Percentiles rank a stretch among this genome's conserved stretches.
These are phyloP conservation scores for Pseudogymnoascus sp. DNA, from an alignment of 2,329 filamentous ascomycete genomes.

Conservation along the genomic window DNA sequence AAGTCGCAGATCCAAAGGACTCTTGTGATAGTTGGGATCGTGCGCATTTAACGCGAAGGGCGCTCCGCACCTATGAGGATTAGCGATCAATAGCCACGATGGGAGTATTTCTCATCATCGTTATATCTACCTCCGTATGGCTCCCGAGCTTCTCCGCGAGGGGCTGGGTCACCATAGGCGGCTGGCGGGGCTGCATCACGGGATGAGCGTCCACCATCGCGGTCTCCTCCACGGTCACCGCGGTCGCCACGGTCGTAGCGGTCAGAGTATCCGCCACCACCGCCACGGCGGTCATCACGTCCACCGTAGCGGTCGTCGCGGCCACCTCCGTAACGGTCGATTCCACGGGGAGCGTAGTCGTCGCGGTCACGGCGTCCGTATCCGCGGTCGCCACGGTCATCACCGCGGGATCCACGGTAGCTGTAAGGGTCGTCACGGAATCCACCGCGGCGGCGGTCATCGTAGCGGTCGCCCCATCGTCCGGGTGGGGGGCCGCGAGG, in stretches of 20 bases:
- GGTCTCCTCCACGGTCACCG: conserved; percentile 40
- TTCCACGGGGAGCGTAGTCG: conserved; percentile 28
- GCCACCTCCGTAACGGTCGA: conserved; percentile 29
- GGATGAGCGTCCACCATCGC: conserved; percentile 30
- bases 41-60: conserved; percentile 30
- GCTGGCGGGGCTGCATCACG: conserved; percentile 33
- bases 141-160: conserved; percentile 36
- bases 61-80: conserved; percentile 29
- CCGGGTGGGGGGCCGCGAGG: conserved; percentile 38
- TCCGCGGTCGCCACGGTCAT: conserved; percentile 36
- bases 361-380: conserved; percentile 34
- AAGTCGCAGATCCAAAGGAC: conserved; percentile 29
- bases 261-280: conserved; percentile 38
- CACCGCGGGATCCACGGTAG: conserved; percentile 40
- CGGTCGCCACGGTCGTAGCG: conserved; percentile 30
- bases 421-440: conserved; percentile 52
- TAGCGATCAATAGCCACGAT: conserved; percentile 30
- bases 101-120: conserved; percentile 27
- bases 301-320: conserved; percentile 27
- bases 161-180: conserved; percentile 35
- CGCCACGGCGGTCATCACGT: conserved; percentile 35
- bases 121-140: conserved; percentile 35
- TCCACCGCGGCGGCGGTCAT: conserved; percentile 48
- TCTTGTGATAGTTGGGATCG: conserved; percentile 25
- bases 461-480: conserved; percentile 49